Conservation (phyloP, 2,329 filamentous ascomycete genomes). For the Pestalotiopsis sp. region DNA sequence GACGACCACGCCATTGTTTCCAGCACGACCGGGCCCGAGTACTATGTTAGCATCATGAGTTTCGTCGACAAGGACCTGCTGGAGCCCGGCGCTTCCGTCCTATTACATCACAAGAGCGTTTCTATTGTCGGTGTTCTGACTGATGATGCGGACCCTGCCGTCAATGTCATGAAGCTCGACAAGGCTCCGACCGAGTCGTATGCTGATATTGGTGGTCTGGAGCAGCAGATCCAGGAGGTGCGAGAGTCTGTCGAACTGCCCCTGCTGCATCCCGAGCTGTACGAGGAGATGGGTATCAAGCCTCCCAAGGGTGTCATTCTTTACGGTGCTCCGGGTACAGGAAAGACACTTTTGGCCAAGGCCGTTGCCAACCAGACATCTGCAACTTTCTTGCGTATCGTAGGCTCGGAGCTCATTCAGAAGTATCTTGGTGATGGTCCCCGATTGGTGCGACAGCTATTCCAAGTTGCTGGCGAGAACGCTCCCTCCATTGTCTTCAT, state of each 20-base stretch:
- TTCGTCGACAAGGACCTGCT: slow-evolving; percentile 99
- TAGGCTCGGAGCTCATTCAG: slow-evolving; percentile 95
- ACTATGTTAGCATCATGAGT: slow-evolving; percentile 99
- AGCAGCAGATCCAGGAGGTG: slow-evolving; percentile 95
- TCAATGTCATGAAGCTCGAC: slow-evolving; percentile 99
- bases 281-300: slow-evolving; percentile 99
- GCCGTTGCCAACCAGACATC: slow-evolving; percentile 99
- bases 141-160: slow-evolving; percentile 91
- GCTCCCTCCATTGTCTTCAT: slow-evolving; percentile 98
- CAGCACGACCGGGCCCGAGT: slow-evolving; percentile 95
- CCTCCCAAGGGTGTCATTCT: slow-evolving; percentile 99
- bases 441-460: slow-evolving; percentile 91
- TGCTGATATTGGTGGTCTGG: slow-evolving; percentile 95
- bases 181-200: slow-evolving; percentile 98
- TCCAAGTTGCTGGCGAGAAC: slow-evolving; percentile 91
- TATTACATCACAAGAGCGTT: slow-evolving; percentile 96
- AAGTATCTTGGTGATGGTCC: slow-evolving; percentile 98
- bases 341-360: slow-evolving; percentile 94
- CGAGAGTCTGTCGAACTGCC: slow-evolving; percentile 96
- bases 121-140: slow-evolving; percentile 97
- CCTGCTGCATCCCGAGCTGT: slow-evolving; percentile 91
- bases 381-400: slow-evolving; percentile 95
- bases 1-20: slow-evolving; percentile 99
- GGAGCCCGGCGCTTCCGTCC: slow-evolving; percentile 91
- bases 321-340: slow-evolving; percentile 94